Evolutionary conservation across 768 basidiomycete species (phyloP).

Genomic region (Royoungia palumana): DNA sequence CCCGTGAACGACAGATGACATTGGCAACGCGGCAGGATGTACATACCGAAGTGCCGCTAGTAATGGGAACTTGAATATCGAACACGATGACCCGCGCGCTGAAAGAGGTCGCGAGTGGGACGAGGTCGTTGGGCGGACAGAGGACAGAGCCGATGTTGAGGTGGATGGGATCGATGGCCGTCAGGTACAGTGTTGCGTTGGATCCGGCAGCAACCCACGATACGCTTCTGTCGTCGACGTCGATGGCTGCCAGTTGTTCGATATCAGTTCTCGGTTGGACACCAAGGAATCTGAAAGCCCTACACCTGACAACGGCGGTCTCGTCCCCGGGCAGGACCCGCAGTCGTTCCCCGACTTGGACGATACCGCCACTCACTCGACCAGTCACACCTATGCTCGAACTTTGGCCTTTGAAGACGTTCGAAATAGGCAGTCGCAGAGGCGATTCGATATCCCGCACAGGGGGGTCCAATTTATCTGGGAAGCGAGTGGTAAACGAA

Average conservation of each 20-base stretch:
- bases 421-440: conserved; percentile 85
- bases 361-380: conserved; percentile 78
- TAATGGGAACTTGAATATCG: conserved; percentile 88
- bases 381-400: conserved; percentile 79
- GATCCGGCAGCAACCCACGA: conserved; percentile 90
- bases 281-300: conserved; percentile 9
- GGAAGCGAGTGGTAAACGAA: conserved; percentile 1
- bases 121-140: conserved; percentile 66
- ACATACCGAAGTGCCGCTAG: conserved; percentile 76
- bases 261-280: neutral
- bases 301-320: conserved; percentile 72
- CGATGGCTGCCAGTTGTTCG: conserved; percentile 71
- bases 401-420: conserved; percentile 89
- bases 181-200: conserved; percentile 83
- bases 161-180: conserved; percentile 80
- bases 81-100: conserved; percentile 90
- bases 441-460: conserved; percentile 70
- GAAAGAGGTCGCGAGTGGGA: conserved; percentile 76
- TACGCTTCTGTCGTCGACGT: conserved; percentile 70
- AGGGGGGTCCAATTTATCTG: conserved; percentile 83
- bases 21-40: neutral
- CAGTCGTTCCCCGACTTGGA: conserved; percentile 88
- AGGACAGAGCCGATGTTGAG: conserved; percentile 86
- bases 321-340: conserved; percentile 92
- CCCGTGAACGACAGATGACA: neutral